Evolutionary conservation across 495 filamentous ascomycete species (phyloP), one percentile per base, ranked within the genome.

Genomic region (Penicillium fimorum): DNA sequence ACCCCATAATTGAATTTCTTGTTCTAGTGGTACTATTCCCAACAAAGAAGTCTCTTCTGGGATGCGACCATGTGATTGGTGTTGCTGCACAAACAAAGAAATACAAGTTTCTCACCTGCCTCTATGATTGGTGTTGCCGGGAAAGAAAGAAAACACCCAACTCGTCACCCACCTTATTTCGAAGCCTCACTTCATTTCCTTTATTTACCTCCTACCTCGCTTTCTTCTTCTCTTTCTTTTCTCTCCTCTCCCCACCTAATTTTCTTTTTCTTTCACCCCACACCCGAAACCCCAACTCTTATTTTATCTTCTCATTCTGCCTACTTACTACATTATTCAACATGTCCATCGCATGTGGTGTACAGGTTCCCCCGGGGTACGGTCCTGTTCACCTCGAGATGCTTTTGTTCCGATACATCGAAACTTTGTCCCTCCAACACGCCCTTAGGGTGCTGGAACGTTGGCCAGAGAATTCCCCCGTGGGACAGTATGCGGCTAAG

Each of bases 11-110:
- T 17, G 22, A 30, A 11, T 47, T 47, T 20, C 47, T 49, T 29
- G 25, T 22, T 29, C 27, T 8, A 22, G 1, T 40, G 35, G 8
- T 40, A 18, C 9, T 50, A 27, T 17, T 30, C 27, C 45, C 4
- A 37, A 40, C 6, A 17, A 18, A 18, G 48, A 40, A 18, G 12
- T n/a, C 20, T 6, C 12, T 4, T 3, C n/a, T 40, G 8, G n/a
- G 35, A 1, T 51, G 35, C 15, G 15, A 29, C 15, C 11, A 11
- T 18, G 8, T 53, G 40, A 35, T 53, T 53, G 29, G 40, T 25
- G 29, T 35, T 13, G 11, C 38, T 18, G 7, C 10, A 4, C 7
- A 17, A 54, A 54, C 51, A 54, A 54, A 54, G 51, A 54, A 54
- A 2, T 24, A 38, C 32, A 25, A 10, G 20, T 37, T 17, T 44